phyloP scores from a whole-genome alignment of 2,329 filamentous ascomycete genomes.

The Dactylellina haptotyla region DNA sequence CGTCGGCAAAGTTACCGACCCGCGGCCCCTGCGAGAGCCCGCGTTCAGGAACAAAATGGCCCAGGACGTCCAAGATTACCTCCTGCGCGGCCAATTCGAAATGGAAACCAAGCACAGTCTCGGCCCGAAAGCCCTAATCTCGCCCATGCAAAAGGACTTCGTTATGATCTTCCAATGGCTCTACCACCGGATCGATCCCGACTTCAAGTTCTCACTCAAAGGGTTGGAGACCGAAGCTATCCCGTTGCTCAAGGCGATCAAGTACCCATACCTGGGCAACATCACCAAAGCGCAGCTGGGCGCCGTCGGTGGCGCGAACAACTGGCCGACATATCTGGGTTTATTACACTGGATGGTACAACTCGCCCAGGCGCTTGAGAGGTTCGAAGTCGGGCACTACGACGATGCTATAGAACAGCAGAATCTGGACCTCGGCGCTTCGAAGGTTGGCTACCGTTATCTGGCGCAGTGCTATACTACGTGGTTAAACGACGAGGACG shows the following conservation, averaged over 20 bases:
- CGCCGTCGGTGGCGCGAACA: constrained; percentile 91
- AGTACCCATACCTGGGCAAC: constrained; percentile 93
- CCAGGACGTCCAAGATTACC: constrained; percentile 88
- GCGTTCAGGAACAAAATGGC: constrained; percentile 83
- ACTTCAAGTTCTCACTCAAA: constrained; percentile 85
- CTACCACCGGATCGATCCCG: constrained; percentile 93
- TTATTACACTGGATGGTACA: constrained; percentile 99
- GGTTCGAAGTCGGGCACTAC: constrained; percentile 80
- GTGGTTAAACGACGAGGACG: constrained; percentile 92
- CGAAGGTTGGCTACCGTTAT: constrained; percentile 94
- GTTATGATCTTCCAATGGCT: constrained; percentile 98
- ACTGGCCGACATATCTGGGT: constrained; percentile 90
- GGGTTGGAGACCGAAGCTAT: constrained; percentile 95
- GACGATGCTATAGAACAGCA: constrained; percentile 84
- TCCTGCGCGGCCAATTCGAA: constrained; percentile 94
- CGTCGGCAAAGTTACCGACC: constrained; percentile 69
- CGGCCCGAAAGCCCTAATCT: constrained; percentile 89
- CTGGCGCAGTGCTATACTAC: constrained; percentile 88
- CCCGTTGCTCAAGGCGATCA: constrained; percentile 87
- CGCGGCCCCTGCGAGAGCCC: constrained; percentile 83
- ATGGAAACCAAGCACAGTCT: constrained; percentile 96
- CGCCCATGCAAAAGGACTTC: constrained; percentile 97
- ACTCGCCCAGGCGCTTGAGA: constrained; percentile 89
- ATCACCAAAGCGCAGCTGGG: constrained; percentile 97
- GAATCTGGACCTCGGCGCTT: constrained; percentile 85